phyloP scores from a whole-genome alignment of 352 stramenopile genomes.

The Paralagenidium karlingii region DNA sequence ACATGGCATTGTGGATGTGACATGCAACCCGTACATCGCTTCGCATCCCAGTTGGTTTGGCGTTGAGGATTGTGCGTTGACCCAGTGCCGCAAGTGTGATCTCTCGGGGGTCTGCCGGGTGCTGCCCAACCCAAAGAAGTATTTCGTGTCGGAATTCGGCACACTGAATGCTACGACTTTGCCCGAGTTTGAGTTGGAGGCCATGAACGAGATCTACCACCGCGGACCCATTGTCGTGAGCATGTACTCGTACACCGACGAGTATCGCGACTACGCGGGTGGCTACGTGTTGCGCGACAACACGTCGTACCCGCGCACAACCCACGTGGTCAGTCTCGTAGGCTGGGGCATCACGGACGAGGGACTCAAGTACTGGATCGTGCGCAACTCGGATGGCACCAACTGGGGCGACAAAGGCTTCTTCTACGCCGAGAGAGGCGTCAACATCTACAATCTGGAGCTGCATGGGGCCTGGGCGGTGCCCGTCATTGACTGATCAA shows the following conservation, averaged over 20 bases:
- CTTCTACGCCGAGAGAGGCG: slow-evolving; percentile 50
- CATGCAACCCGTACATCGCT: slow-evolving; percentile 72
- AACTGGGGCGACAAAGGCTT: slow-evolving; percentile 67
- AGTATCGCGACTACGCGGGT: slow-evolving; percentile 82
- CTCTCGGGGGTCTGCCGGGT: slow-evolving; percentile 48
- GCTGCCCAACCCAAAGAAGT: slow-evolving; percentile 41
- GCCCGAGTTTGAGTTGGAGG: slow-evolving; percentile 52
- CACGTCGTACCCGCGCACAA: slow-evolving; percentile 54
- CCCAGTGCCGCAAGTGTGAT: slow-evolving; percentile 53
- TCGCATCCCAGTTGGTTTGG: slow-evolving; percentile 63
- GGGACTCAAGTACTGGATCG: slow-evolving; percentile 92
- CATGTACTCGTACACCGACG: slow-evolving; percentile 71
- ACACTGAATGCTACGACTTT: slow-evolving; percentile 60
- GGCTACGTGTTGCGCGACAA: slow-evolving; percentile 86
- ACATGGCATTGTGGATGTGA: slow-evolving; percentile 71
- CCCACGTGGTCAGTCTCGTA: slow-evolving; percentile 91
- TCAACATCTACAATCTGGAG: slow-evolving; percentile 75
- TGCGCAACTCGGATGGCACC: slow-evolving; percentile 86
- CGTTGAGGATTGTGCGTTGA: slow-evolving; percentile 35
- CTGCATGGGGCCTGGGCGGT: slow-evolving; percentile 58
- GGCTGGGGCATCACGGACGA: slow-evolving; percentile 86
- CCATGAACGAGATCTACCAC: slow-evolving; percentile 95
- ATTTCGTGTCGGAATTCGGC: slow-evolving; percentile 57
- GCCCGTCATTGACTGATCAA: slow-evolving; percentile 26
- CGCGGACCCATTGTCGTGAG: slow-evolving; percentile 90